Conservation (phyloP, 495 filamentous ascomycete genomes). For the Beverwykella pulmonaria region DNA sequence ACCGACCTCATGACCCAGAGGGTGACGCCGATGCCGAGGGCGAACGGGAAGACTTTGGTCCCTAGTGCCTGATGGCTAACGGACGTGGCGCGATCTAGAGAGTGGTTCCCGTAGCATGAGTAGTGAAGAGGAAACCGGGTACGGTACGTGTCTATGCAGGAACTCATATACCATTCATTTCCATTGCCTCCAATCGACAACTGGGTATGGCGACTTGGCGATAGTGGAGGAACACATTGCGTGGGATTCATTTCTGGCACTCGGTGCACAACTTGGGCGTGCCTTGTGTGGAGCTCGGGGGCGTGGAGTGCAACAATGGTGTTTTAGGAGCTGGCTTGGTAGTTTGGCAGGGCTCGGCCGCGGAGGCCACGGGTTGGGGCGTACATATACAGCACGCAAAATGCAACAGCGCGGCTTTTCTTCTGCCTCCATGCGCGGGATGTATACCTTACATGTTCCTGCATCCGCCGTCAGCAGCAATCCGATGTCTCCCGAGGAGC, state of each 20-base stretch:
- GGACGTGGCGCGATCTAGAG: too few species aligned
- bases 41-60: slow-evolving; percentile 51
- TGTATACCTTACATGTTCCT: slow-evolving; percentile 16
- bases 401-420: background rate
- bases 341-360: slow-evolving; percentile 26
- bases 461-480: slow-evolving; percentile 1
- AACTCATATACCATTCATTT: background rate
- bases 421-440: background rate
- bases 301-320: background rate
- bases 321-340: slow-evolving; percentile 21
- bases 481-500: slow-evolving; percentile 21
- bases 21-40: slow-evolving; percentile 62
- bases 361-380: slow-evolving; percentile 24
- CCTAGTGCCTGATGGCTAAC: slow-evolving; percentile 3
- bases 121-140: too few species aligned
- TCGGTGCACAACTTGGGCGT: background rate
- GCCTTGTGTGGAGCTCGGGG: background rate
- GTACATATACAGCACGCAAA: slow-evolving; percentile 18
- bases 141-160: too few species aligned
- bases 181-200: background rate
- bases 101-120: too few species aligned
- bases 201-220: slow-evolving; percentile 1
- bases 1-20: slow-evolving; percentile 48
- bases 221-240: background rate
- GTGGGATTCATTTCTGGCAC: background rate